Base-by-base conservation (phyloP, 2,329 filamentous ascomycete genomes). In the Ceratocystis variospora region DNA sequence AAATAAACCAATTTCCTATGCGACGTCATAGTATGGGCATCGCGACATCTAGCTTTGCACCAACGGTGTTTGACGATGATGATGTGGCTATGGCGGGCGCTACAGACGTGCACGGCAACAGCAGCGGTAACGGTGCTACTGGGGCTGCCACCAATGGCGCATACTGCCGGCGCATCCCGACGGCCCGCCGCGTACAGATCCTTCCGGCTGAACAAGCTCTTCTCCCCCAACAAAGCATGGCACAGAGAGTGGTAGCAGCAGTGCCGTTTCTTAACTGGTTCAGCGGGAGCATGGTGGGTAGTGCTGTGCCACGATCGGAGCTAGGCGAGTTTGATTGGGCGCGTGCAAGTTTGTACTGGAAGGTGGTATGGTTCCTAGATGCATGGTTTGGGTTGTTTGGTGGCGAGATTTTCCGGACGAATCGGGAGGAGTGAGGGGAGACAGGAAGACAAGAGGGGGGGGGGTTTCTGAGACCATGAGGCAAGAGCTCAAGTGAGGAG, bases 321-420 rank as follows among this genome's bases (percentile, higher is more conserved):
- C 79, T 81, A 55, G 89, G 89, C 67, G 85, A 84, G 53, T 92
- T 96, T 71, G 92, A 96, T 74, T 88, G 86, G 79, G 83, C 83
- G 53, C 77, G 77, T 59, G 85, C 85, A 10, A 87, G 83, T 68
- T 74, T 87, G 68, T 87, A 87, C 76, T 87, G 85, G 85, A 83
- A 83, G 74, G 71, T 87, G 55, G 83, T 87, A 70, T 87, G 81
- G 76, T 85, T 79, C 77, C 76, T 87, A 28, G 84, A 87, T 71
- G 76, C 77, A 19, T 79, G 78, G 65, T 84, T 86, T 71, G 76
- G 79, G 3, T 75, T 86, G 48, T 86, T 86, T 72, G 79, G 79
- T 53, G 79, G 82, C 25, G 83, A 85, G 70, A 81, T 86, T 66
- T 77, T 80, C 68, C 79, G 75, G 70, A 77, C 77, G 8, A 82